Conservation (phyloP, 495 filamentous ascomycete species). For the Penicillium alfredii region DNA sequence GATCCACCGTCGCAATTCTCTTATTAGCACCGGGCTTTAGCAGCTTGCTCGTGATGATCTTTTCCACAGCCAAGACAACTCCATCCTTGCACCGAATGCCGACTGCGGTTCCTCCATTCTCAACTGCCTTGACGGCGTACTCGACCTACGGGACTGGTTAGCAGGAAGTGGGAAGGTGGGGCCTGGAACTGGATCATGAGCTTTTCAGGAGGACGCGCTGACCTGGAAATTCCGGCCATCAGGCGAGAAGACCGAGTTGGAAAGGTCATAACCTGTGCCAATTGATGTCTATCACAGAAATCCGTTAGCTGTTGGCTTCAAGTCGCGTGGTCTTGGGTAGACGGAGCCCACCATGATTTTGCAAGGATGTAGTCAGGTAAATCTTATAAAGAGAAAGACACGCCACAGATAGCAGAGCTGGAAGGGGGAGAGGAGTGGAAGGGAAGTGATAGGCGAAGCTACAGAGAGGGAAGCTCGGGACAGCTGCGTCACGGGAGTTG, state of each 20-base stretch:
- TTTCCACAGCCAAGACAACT: slow-evolving; percentile 93
- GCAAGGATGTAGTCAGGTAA: neutral
- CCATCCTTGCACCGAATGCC: slow-evolving; percentile 97
- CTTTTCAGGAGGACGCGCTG: slow-evolving; percentile 4
- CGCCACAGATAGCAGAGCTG: no score
- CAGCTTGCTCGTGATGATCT: slow-evolving; percentile 91
- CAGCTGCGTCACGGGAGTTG: slow-evolving; percentile 15
- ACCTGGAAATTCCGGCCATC: slow-evolving; percentile 98
- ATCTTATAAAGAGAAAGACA: no score
- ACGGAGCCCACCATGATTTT: slow-evolving; percentile 31
- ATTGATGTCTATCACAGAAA: slow-evolving; percentile 74
- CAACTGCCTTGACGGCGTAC: slow-evolving; percentile 97
- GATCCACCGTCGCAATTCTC: slow-evolving; percentile 89
- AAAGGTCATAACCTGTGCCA: slow-evolving; percentile 98
- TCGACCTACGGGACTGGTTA: slow-evolving; percentile 57
- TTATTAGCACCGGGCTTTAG: slow-evolving; percentile 92
- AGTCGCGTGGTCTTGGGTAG: neutral
- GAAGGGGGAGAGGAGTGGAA: slow-evolving; percentile 2
- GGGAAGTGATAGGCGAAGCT: slow-evolving; percentile 2
- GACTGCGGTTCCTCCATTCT: slow-evolving; percentile 94
- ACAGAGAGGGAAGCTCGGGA: slow-evolving; percentile 7
- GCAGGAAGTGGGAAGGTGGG: neutral
- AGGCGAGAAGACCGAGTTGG: slow-evolving; percentile 98
- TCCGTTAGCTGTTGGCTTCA: slow-evolving; percentile 4
- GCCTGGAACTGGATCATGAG: slow-evolving; percentile 3